A percentile compares a stretch with the other conserved stretches of the same genome.
phyloP scores from a whole-genome alignment of 169 alveolate species.

The Babesia bovis region DNA sequence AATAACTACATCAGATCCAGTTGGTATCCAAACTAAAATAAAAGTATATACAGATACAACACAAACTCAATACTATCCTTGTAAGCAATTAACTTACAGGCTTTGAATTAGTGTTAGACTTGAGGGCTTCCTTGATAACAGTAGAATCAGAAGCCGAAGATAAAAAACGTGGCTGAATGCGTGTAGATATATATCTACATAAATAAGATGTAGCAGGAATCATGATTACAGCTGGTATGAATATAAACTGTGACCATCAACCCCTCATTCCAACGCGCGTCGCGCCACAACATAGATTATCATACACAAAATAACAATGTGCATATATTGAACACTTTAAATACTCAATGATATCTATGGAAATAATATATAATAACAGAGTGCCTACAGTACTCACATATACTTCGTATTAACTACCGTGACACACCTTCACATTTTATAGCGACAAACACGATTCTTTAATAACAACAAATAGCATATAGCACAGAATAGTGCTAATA shows the following conservation, averaged over 20 bases:
- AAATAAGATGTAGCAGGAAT: background rate
- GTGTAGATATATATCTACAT: background rate
- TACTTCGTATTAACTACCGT: no score
- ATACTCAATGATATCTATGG: no score
- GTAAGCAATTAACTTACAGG: background rate
- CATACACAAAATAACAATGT: no score
- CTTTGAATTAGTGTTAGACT: background rate
- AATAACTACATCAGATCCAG: background rate
- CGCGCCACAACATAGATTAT: background rate
- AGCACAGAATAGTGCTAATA: no score
- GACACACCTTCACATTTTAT: no score
- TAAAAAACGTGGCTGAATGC: background rate
- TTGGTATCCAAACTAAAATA: background rate
- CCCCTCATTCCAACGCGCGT: background rate
- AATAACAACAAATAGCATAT: no score
- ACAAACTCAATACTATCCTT: no score
- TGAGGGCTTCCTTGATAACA: background rate
- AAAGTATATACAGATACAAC: no score
- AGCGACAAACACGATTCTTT: no score
- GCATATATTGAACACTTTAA: no score
- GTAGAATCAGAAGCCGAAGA: background rate
- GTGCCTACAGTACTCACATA: no score
- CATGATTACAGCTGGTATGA: background rate
- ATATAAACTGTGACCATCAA: background rate
- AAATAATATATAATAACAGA: no score